Base-by-base conservation (phyloP, 2,329 filamentous ascomycete genomes). In the Trichoderma simmonsii region DNA sequence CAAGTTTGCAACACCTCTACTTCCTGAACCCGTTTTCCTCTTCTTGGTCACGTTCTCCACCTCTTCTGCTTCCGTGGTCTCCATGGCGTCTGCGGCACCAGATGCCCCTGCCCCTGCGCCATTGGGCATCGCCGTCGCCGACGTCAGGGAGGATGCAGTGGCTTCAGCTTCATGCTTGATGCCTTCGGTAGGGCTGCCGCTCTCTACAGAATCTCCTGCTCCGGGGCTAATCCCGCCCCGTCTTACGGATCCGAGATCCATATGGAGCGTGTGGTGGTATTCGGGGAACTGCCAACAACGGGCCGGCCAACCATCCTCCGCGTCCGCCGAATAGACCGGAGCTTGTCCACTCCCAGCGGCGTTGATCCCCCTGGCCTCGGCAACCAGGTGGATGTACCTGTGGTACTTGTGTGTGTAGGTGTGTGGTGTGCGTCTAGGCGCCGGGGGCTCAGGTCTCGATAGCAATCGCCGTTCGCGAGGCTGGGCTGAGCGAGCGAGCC, bases 1-100 rank as follows among this genome's bases (percentile, higher is more conserved):
- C 79, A 91, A 86, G 76, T 92, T 91, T 66, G 87, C 87, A 56
- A 89, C 86, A 12, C 86, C 86, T 61, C 86, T 81, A 30, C 83
- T 83, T 6, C 84, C 83, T 6, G 83, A 79, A 1, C 80, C 83
- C 8, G 80, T 79, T 75, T 84, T 86, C 75, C 85, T 84, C 80
- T 86, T 88, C 65, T 74, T 76, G 28, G 64, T 32, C 21, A 39
- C 67, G 5, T n/a, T 62, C 32, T 61, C 68, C 9, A 60, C 48
- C 39, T 62, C 48, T 30, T 71, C 68, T 11, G 71, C n/a, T 18
- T 65, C 71, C 26, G 56, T 63, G 39, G 68, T 63, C 7, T 61
- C 66, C 69, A 71, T 71, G 56, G 48, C 60, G 32, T 59, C 54
- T 11, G 60, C 34, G 39, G 51, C 61, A 61, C 51, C 21, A 24